A percentile compares a stretch with the other conserved stretches of the same genome.
Conservation (phyloP, 768 basidiomycete species). For the Pisolithus tinctorius region DNA sequence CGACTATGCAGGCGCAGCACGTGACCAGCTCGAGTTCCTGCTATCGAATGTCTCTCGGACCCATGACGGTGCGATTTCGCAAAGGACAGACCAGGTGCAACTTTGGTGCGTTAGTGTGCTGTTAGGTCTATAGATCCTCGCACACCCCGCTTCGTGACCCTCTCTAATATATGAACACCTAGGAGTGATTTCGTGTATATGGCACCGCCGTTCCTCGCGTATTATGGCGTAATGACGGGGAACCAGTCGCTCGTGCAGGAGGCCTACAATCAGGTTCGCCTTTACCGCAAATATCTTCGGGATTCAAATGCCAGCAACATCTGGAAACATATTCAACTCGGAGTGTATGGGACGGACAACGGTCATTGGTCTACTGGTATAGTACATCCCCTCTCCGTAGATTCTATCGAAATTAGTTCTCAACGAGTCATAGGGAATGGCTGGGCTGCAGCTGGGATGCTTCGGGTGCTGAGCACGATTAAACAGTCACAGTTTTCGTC, state of each 20-base stretch:
- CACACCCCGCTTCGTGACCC: background rate
- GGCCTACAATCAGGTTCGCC: conserved; percentile 62
- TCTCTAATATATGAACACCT: background rate
- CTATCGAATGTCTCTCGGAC: conserved; percentile 53
- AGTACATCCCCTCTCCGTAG: conserved; percentile 29
- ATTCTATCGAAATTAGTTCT: background rate
- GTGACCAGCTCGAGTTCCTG: conserved; percentile 59
- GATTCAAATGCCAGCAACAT: conserved; percentile 45
- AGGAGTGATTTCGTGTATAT: conserved; percentile 82
- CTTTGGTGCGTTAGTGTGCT: conserved; percentile 44
- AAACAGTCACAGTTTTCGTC: conserved; percentile 50
- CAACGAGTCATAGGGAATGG: conserved; percentile 53
- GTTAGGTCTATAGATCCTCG: background rate
- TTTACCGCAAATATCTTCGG: conserved; percentile 63
- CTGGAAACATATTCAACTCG: conserved; percentile 74
- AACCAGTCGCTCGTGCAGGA: conserved; percentile 55
- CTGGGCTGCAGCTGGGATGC: conserved; percentile 87
- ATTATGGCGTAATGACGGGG: conserved; percentile 59
- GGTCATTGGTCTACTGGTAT: conserved; percentile 80
- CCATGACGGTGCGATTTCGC: conserved; percentile 74
- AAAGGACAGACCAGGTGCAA: conserved; percentile 61
- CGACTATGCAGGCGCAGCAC: conserved; percentile 58
- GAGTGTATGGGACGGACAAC: conserved; percentile 42
- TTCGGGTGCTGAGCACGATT: conserved; percentile 75
- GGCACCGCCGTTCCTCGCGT: conserved; percentile 84